Evolutionary conservation across 1,284 basidiomycete genomes (phyloP).

Genomic region (Ceratorhiza oryzae-sativae): DNA sequence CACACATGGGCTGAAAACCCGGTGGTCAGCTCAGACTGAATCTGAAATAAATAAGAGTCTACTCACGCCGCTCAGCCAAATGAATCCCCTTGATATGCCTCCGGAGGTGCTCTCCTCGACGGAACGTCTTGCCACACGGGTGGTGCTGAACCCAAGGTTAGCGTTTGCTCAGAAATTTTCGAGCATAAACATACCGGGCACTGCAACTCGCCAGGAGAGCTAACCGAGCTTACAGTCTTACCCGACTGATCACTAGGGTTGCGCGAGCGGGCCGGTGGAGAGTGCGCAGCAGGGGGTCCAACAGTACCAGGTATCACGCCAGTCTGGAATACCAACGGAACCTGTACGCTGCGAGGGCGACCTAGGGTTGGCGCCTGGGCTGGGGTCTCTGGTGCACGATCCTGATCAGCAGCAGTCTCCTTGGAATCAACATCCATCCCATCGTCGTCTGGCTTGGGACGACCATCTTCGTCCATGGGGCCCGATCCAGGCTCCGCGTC

Average conservation of each 20-base stretch:
- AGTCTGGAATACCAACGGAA: slow-evolving; percentile 8
- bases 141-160: slow-evolving; percentile 5
- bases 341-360: slow-evolving; percentile 16
- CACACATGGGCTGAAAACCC: slow-evolving; percentile 70
- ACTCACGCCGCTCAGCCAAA: slow-evolving; percentile 47
- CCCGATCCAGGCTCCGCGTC: background rate
- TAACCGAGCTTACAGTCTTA: background rate
- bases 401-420: background rate
- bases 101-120: slow-evolving; percentile 25
- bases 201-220: slow-evolving; percentile 32
- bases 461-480: background rate
- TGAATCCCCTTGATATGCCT: slow-evolving; percentile 37
- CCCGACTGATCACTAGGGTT: slow-evolving; percentile 3
- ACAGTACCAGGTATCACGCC: background rate
- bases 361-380: slow-evolving; percentile 2
- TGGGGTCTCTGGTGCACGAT: background rate
- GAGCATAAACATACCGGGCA: slow-evolving; percentile 9
- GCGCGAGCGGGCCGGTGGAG: slow-evolving; percentile 13
- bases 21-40: slow-evolving; percentile 27
- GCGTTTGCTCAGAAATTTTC: background rate
- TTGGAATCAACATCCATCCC: slow-evolving; percentile 11
- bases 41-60: slow-evolving; percentile 34
- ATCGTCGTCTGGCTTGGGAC: background rate
- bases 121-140: slow-evolving; percentile 25
- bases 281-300: background rate